phyloP scores from a whole-genome alignment of 208 protist species.

The Endotrypanum monterogeii region DNA sequence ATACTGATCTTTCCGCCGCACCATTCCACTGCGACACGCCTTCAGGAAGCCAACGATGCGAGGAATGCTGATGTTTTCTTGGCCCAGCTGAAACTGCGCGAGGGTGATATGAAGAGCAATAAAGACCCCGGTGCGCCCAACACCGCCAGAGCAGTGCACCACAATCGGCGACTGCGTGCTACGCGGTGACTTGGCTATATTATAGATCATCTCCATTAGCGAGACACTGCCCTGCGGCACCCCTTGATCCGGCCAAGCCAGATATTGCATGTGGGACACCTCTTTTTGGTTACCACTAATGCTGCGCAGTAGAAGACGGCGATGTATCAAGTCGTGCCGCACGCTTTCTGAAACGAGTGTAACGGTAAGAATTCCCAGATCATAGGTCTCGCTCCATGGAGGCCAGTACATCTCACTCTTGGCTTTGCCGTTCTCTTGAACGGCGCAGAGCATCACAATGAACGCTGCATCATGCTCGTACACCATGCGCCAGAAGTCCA shows the following conservation, averaged over 20 bases:
- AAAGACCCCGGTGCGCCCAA: conserved; percentile 89
- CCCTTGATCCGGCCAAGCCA: conserved; percentile 86
- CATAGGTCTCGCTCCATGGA: conserved; percentile 32
- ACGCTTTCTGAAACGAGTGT: conserved; percentile 42
- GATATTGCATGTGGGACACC: conserved; percentile 83
- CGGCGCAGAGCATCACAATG: conserved; percentile 84
- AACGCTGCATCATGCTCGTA: conserved; percentile 78
- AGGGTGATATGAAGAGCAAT: conserved; percentile 78
- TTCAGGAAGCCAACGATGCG: conserved; percentile 70
- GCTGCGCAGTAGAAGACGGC: conserved; percentile 51
- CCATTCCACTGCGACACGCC: conserved; percentile 78
- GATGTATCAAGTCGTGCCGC: conserved; percentile 52
- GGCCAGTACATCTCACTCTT: conserved; percentile 90
- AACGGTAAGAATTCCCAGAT: conserved; percentile 59
- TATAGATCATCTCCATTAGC: conserved; percentile 82
- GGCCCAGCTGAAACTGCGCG: conserved; percentile 72
- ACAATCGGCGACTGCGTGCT: conserved; percentile 64
- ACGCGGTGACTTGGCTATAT: conserved; percentile 52
- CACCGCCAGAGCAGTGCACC: conserved; percentile 88
- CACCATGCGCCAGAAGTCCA: conserved; percentile 93
- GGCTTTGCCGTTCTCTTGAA: conserved; percentile 68
- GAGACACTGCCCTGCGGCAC: conserved; percentile 68
- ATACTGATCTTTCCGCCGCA: conserved; percentile 87
- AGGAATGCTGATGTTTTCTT: conserved; percentile 53
- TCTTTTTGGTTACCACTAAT: conserved; percentile 53